Conservation (phyloP, 1,139 yeast species). For the Taiozyma sp. region DNA sequence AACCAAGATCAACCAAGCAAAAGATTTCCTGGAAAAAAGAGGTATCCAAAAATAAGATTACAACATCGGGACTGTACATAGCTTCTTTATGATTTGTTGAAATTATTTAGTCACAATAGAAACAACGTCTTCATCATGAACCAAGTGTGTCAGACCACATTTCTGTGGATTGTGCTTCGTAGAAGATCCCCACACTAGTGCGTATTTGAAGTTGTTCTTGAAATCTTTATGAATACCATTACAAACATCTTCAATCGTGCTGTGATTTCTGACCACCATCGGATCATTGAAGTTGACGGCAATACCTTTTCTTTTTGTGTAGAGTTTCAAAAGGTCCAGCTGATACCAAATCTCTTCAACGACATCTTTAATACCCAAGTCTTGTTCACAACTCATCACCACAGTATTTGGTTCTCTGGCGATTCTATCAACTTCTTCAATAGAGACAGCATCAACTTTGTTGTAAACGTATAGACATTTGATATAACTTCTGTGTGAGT, state of each 20-base stretch:
- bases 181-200: slow-evolving; percentile 94
- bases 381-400: slow-evolving; percentile 89
- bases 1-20: slow-evolving; percentile 95
- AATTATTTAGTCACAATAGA: slow-evolving; percentile 73
- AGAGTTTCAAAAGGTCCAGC: slow-evolving; percentile 71
- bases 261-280: slow-evolving; percentile 77
- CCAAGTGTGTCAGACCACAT: slow-evolving; percentile 81
- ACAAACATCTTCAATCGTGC: slow-evolving; percentile 83
- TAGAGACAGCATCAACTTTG: slow-evolving; percentile 90
- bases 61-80: background rate
- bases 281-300: slow-evolving; percentile 84
- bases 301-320: slow-evolving; percentile 83
- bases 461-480: slow-evolving; percentile 92
- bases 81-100: background rate
- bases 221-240: slow-evolving; percentile 91
- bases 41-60: slow-evolving; percentile 36
- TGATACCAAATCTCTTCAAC: slow-evolving; percentile 93
- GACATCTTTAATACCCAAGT: slow-evolving; percentile 80
- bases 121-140: slow-evolving; percentile 93
- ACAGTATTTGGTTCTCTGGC: slow-evolving; percentile 91
- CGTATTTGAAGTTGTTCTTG: slow-evolving; percentile 88
- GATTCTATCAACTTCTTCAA: slow-evolving; percentile 89
- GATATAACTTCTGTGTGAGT: slow-evolving; percentile 80
- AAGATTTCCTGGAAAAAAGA: slow-evolving; percentile 85
- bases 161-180: slow-evolving; percentile 96